phyloP scores from a whole-genome alignment of 225 moss, liverwort and hornwort genomes.

The Sphagnum tenellum region DNA sequence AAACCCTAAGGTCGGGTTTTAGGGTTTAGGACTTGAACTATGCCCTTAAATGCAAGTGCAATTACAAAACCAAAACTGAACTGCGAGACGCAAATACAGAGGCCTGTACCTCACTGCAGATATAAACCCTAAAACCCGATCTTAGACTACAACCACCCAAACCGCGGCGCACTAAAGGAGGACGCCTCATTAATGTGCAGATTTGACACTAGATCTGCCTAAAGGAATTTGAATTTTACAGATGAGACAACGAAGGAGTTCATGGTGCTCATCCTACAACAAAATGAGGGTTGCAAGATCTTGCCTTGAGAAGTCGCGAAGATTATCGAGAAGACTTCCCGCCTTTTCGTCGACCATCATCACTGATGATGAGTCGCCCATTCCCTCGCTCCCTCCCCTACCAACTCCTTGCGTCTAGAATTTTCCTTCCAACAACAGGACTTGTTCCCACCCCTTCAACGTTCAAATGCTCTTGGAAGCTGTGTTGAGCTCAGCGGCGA shows the following conservation, averaged over 20 bases:
- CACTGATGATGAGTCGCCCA: no score
- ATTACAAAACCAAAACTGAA: not conserved
- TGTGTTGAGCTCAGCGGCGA: no score
- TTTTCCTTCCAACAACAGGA: no score
- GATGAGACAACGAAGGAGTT: constrained; percentile 1
- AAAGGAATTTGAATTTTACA: not conserved
- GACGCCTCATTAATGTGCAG: not conserved
- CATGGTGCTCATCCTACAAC: not conserved
- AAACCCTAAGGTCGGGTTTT: no score
- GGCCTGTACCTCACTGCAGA: not conserved
- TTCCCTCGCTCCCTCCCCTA: no score
- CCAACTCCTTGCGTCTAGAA: no score
- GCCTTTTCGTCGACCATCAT: constrained; percentile 9
- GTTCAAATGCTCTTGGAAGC: no score
- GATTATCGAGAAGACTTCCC: constrained; percentile 24
- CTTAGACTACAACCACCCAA: not conserved
- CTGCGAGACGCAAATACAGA: not conserved
- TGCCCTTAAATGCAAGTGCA: not conserved
- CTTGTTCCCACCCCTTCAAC: no score
- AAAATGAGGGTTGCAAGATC: not conserved
- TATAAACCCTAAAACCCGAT: constrained; percentile 7
- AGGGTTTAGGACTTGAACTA: no score
- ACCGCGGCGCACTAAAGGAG: not conserved
- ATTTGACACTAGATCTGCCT: not conserved
- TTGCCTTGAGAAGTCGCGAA: constrained; percentile 35